Conservation (phyloP, 441 rosid genomes). For the Iberis amara region DNA sequence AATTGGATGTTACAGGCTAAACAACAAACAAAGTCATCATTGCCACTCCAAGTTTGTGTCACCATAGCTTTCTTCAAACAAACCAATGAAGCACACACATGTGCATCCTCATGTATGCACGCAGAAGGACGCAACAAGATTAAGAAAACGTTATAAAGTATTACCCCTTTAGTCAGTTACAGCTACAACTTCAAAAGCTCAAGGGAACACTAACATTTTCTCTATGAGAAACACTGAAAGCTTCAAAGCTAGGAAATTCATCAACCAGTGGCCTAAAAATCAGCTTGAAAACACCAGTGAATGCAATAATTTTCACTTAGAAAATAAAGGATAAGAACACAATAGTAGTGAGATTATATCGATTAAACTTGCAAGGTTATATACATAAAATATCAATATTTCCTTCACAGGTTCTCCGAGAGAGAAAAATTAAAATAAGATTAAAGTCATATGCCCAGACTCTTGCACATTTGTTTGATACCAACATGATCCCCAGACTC, state of each 20-base stretch:
- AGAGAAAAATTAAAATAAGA: not conserved
- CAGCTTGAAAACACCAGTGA: slow-evolving; percentile 97
- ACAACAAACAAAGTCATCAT: slow-evolving; percentile 1
- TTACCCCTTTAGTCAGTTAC: slow-evolving; percentile 11
- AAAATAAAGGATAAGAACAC: slow-evolving; percentile 22
- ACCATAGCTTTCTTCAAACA: not conserved
- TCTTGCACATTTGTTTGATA: slow-evolving; percentile 32
- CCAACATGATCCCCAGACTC: no score
- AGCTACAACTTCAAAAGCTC: slow-evolving; percentile 13
- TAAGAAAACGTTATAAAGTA: not conserved
- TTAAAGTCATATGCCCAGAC: not conserved
- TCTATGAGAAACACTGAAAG: slow-evolving; percentile 81
- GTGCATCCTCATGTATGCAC: not conserved
- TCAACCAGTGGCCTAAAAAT: slow-evolving; percentile 91
- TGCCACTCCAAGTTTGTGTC: not conserved
- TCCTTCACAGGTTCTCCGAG: no score
- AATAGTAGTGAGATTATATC: not conserved
- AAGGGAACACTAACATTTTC: slow-evolving; percentile 50
- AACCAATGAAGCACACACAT: slow-evolving; percentile 7
- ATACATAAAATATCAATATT: no score
- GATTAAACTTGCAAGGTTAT: no score
- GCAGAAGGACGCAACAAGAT: slow-evolving; percentile 20
- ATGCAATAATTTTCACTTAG: slow-evolving; percentile 89
- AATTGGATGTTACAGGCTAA: slow-evolving; percentile 16
- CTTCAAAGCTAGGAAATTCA: slow-evolving; percentile 97